Base-by-base conservation (phyloP, 257 asterid species). In the Gentiana straminea region DNA sequence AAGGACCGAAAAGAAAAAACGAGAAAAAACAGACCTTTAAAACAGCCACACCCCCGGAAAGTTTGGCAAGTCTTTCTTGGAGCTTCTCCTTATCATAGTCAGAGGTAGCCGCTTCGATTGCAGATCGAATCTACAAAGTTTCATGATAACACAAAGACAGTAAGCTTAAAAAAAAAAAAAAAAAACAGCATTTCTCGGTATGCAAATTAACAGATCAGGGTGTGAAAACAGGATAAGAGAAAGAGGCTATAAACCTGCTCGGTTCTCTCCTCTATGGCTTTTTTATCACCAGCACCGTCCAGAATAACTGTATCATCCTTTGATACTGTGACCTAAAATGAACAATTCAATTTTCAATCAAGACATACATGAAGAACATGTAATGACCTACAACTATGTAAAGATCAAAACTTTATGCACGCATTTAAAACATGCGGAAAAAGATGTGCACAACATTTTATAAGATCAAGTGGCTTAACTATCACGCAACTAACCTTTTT, bases 31-130 rank as follows among this genome's bases (percentile, higher is more conserved):
- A 36, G 4, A 86, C 98, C 96, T 91, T 91, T 8, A 87, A 79
- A 48, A 91, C 96, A 51, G 95, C 98, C 10, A 87, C 98, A 51
- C 98, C 98, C 49, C 98, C 98, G 56, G 98, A 91, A 57, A 87
- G 86, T 68, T 87, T 91, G 3, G 96, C 95, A 4, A 91, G 86
- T 71, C 98, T 80, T 66, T 87, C 98, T 73, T 91, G 97, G 67
- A 79, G 65, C 72, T 91, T 91, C 80, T 86, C 98, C 75, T 90
- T 90, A 73, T 87, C 97, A 49, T 84, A 91, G 58, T 84, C 97
- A 36, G 98, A 91, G 36, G 95, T 80, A 75, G 92, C 82, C 68
- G 71, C 52, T 60, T 90, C 98, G 57, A 90, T 78, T 59, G 76
- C 68, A 41, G 92, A 77, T 73, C 95, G 75, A 13, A 90, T 81